Conservation (phyloP, 1,284 basidiomycete genomes). For the Boletus mariae region DNA sequence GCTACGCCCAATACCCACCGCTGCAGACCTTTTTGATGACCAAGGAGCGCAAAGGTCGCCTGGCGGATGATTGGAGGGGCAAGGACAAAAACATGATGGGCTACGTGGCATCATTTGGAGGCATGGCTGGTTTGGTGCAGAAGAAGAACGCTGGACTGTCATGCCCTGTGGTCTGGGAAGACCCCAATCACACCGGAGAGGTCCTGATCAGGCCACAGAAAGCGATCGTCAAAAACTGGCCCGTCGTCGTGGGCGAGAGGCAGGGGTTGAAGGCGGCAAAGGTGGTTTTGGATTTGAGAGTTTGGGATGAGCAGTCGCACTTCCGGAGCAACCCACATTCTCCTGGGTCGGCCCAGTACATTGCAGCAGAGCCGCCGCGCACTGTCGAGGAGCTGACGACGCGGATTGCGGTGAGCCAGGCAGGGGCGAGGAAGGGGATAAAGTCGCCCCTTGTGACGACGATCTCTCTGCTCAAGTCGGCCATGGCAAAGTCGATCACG, state of each 20-base stretch:
- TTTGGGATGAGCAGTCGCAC: slow-evolving; percentile 26
- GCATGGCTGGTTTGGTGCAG: slow-evolving; percentile 28
- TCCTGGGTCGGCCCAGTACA: slow-evolving; percentile 40
- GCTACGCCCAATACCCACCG: slow-evolving; percentile 49
- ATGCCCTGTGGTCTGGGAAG: slow-evolving; percentile 30
- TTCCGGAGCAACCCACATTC: slow-evolving; percentile 29
- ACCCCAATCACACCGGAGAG: slow-evolving; percentile 27
- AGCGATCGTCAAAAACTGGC: slow-evolving; percentile 26
- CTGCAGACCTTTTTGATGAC: slow-evolving; percentile 53
- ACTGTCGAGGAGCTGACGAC: slow-evolving; percentile 24
- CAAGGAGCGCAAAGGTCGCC: slow-evolving; percentile 54
- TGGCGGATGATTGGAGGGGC: slow-evolving; percentile 38
- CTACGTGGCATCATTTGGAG: slow-evolving; percentile 34
- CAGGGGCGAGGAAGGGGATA: neutral
- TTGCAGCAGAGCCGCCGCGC: slow-evolving; percentile 29
- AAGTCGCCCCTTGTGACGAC: slow-evolving; percentile 5
- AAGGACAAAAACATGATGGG: slow-evolving; percentile 7
- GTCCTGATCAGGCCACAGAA: slow-evolving; percentile 28
- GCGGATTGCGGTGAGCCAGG: slow-evolving; percentile 5
- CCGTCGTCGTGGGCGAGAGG: slow-evolving; percentile 38
- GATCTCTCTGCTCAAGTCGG: slow-evolving; percentile 19
- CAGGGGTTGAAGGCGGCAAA: slow-evolving; percentile 38
- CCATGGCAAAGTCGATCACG: slow-evolving; percentile 13
- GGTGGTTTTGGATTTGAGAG: slow-evolving; percentile 30
- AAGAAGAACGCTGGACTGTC: slow-evolving; percentile 19